A percentile compares a stretch with the other conserved stretches of the same genome.
Conservation (phyloP, 306 rosid genomes). For the Potentilla sterilis region DNA sequence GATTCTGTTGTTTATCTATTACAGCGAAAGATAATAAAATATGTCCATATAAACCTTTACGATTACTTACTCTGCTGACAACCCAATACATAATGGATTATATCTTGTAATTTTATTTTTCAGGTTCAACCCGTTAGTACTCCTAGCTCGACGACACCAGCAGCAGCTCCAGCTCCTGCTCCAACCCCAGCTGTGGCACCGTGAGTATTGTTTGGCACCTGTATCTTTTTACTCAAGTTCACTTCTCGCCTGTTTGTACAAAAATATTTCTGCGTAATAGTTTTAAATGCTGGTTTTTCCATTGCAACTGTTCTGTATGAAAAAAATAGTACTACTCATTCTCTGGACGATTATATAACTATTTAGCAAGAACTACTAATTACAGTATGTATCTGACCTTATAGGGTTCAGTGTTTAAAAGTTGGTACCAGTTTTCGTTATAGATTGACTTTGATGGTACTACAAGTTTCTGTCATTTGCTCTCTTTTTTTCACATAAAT, state of each 20-base stretch:
- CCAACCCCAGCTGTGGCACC: slow-evolving; percentile 34
- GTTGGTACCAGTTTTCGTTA: neutral
- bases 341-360: no score
- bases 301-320: neutral
- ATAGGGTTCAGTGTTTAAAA: no score
- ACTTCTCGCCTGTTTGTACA: neutral
- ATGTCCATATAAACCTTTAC: neutral
- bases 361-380: neutral
- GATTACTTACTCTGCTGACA: neutral
- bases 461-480: neutral
- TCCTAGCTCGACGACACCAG: slow-evolving; percentile 30
- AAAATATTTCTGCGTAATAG: neutral
- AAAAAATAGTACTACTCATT: neutral
- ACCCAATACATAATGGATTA: neutral
- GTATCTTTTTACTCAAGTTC: neutral
- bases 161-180: slow-evolving; percentile 24
- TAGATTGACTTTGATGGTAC: neutral
- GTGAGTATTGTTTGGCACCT: slow-evolving; percentile 38
- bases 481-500: neutral
- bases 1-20: neutral
- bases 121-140: slow-evolving; percentile 37
- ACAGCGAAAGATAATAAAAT: neutral
- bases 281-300: neutral
- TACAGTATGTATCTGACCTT: no score
- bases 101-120: slow-evolving; percentile 2